phyloP scores from a whole-genome alignment of 1,284 basidiomycete genomes.

The Sparassis latifolia region DNA sequence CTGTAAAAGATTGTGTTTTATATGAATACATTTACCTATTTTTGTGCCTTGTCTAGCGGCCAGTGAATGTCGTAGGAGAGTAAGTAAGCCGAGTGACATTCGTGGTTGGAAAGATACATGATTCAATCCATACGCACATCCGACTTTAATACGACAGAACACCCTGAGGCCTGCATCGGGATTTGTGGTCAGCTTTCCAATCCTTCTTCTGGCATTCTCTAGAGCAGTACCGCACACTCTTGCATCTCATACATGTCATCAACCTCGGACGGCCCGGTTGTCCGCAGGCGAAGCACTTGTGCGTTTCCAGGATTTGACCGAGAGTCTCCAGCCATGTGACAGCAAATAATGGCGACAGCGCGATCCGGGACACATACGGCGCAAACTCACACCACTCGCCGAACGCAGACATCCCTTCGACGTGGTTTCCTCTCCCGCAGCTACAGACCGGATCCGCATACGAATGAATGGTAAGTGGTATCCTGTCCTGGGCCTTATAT shows the following conservation, averaged over 20 bases:
- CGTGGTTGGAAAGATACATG: no score
- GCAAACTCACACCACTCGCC: conserved; percentile 28
- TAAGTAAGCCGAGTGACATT: no score
- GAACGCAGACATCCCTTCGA: conserved; percentile 24
- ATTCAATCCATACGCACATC: no score
- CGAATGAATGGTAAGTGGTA: conserved; percentile 27
- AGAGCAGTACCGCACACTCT: conserved; percentile 35
- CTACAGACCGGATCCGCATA: conserved; percentile 35
- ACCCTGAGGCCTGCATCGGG: conserved; percentile 3
- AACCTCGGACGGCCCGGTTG: conserved; percentile 26
- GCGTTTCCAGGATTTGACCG: conserved; percentile 8
- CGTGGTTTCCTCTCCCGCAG: conserved; percentile 40
- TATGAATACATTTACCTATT: no score
- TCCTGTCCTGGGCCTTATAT: conserved; percentile 27
- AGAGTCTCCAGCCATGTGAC: conserved; percentile 37
- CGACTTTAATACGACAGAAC: no score
- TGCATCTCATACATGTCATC: conserved; percentile 30
- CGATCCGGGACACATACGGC: conserved; percentile 39
- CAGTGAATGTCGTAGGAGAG: no score
- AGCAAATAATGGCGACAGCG: conserved; percentile 41
- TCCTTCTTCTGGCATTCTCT: conserved; percentile 36
- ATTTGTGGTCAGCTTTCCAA: conserved; percentile 36
- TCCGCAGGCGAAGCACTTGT: conserved; percentile 20
- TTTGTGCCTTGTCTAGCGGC: no score
- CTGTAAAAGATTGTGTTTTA: no score